phyloP scores from a whole-genome alignment of 768 basidiomycete species.

The Kwoniella sp. region DNA sequence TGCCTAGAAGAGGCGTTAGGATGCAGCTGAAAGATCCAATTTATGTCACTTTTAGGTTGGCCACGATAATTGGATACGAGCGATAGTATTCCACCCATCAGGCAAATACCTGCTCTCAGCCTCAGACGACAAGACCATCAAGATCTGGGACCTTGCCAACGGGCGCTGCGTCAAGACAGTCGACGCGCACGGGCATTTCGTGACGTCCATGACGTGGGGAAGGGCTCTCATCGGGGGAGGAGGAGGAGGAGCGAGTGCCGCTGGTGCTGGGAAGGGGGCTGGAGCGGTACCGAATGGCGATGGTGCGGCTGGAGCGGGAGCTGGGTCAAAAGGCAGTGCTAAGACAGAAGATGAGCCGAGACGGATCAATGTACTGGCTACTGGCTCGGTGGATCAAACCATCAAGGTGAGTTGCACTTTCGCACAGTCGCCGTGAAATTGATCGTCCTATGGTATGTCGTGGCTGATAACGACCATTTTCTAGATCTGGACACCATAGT shows the following conservation, averaged over 20 bases:
- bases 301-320: constrained; percentile 9
- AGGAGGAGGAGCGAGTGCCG: constrained; percentile 20
- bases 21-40: neutral
- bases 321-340: constrained; percentile 10
- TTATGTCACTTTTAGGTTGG: too few relatives aligned
- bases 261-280: constrained; percentile 9
- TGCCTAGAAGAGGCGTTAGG: neutral
- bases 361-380: constrained; percentile 61
- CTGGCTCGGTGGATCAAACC: constrained; percentile 60
- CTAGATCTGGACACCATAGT: constrained; percentile 26
- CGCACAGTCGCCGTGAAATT: too few relatives aligned
- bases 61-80: constrained; percentile 87
- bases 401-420: constrained; percentile 57
- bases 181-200: constrained; percentile 83
- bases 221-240: constrained; percentile 57
- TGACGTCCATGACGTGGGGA: constrained; percentile 80
- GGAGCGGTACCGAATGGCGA: constrained; percentile 36
- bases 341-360: constrained; percentile 44
- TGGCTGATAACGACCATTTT: neutral
- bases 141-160: constrained; percentile 83
- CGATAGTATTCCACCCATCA: constrained; percentile 82
- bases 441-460: neutral
- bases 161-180: constrained; percentile 84
- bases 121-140: constrained; percentile 87
- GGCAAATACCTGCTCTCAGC: constrained; percentile 89